Evolutionary conservation across 2,329 filamentous ascomycete species (phyloP).

Genomic region (Stylonectria norvegica): DNA sequence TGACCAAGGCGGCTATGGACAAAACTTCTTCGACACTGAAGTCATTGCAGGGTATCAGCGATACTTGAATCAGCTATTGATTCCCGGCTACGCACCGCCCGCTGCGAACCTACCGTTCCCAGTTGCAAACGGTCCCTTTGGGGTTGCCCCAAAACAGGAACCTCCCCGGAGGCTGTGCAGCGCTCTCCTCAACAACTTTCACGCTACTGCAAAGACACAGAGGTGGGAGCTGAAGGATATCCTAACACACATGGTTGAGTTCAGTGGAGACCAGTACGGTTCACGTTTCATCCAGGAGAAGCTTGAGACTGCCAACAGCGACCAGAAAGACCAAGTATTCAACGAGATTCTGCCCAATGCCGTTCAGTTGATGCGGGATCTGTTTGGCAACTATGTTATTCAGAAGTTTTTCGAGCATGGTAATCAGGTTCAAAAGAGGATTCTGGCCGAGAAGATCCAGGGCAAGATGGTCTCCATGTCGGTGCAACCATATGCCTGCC

Average conservation of each 20-base stretch:
- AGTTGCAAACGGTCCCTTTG: slow-evolving; percentile 26
- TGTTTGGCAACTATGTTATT: slow-evolving; percentile 98
- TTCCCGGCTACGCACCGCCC: slow-evolving; percentile 33
- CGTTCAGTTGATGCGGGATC: slow-evolving; percentile 87
- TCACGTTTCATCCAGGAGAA: slow-evolving; percentile 95
- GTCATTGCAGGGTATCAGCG: too few relatives aligned
- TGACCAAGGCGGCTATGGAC: slow-evolving; percentile 27
- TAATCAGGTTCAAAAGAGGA: slow-evolving; percentile 87
- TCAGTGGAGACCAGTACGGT: slow-evolving; percentile 91
- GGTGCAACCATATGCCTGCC: slow-evolving; percentile 85
- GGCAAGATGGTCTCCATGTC: slow-evolving; percentile 78
- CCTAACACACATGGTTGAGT: slow-evolving; percentile 83
- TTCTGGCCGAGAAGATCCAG: slow-evolving; percentile 82
- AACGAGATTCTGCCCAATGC: slow-evolving; percentile 80
- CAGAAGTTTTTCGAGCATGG: slow-evolving; percentile 98
- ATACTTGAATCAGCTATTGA: slow-evolving; percentile 35
- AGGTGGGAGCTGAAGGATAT: slow-evolving; percentile 87
- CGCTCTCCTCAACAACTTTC: slow-evolving; percentile 74
- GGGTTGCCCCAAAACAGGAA: slow-evolving; percentile 54
- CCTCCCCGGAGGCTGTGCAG: slow-evolving; percentile 68
- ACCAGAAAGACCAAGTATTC: slow-evolving; percentile 91
- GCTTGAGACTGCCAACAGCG: slow-evolving; percentile 86
- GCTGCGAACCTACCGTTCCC: slow-evolving; percentile 29
- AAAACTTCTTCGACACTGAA: slow-evolving; percentile 38
- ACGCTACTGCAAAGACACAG: slow-evolving; percentile 62